Evolutionary conservation across 768 basidiomycete genomes (phyloP), one percentile per base, ranked within the genome.

Genomic region (Dentipellis fragilis): DNA sequence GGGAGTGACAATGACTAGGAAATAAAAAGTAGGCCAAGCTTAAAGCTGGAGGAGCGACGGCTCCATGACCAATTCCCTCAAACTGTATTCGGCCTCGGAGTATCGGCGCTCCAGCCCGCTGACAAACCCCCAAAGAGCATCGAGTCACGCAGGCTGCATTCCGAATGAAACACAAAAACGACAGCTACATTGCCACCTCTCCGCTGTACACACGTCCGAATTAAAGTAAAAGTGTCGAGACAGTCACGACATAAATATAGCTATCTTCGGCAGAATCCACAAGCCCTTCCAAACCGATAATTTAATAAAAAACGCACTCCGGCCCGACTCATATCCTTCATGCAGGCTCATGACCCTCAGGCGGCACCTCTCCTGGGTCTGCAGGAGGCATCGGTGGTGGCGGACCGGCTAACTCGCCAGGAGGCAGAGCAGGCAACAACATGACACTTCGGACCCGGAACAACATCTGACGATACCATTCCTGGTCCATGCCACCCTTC

Each of bases 381-480:
- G 55, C 9, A 17, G 55, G 46, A n/a, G 53, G 60, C 38, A 56
- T 54, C 47, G 56, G 56, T 11, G 61, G 61, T 6, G 59, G 61
- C 14, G 56, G 54, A 42, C 49, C 51, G 35, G 57, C 52, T 42
- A 52, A 55, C 14, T 63, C 63, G 17, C 49, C 42, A 14, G 55
- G 55, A n/a, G 54, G 59, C 19, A 65, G 59, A 36, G 72, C 67
- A 3, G 73, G 42, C 59, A 62, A 80, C 80, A 89, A 81, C 59
- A 90, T 73, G 16, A 85, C 85, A 46, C 76, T 77, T 54, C 89
- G 75, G 45, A 91, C 81, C n/a, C 87, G 81, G 64, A 87, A 75
- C 9, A 90, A 65, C 88, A 92, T 91, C 80, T 87, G 84, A 59
- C 85, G 73, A 63, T 84, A 93, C 89, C 89, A 93, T 59, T 92